Evolutionary conservation across 768 basidiomycete genomes (phyloP), one percentile per base, ranked within the genome.

Genomic region (Hygrocybe punicea): DNA sequence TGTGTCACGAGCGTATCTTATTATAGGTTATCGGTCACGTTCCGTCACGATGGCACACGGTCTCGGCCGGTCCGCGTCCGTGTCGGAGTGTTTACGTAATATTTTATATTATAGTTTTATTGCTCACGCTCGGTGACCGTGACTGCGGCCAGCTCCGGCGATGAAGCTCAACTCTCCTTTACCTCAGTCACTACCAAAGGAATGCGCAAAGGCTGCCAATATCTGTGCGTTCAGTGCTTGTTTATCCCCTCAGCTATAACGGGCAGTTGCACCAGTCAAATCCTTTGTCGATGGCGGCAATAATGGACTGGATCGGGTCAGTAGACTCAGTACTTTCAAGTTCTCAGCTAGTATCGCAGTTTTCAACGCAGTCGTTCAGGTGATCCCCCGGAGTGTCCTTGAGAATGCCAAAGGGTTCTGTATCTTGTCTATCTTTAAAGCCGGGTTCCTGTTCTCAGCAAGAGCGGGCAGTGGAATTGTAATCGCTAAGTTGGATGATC

Each of bases 381-480:
- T 82, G 39, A 78, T 83, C 39, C 81, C 81, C 40, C 71, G 80
- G 40, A 68, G 67, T 52, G 74, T 83, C 37, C 74, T 83, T 6
- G 74, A 80, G 58, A 75, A 78, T 58, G 80, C 81, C 5, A 79
- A 75, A 66, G 81, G 94, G 4, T 96, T 96, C 66, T 93, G 91
- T n/a, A 91, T 93, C 47, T 93, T 93, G 69, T 91, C 89, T 4
- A 82, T 94, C 51, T 81, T 92, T 73, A 94, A 93, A 64, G 94
- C 86, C 21, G 84, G 81, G 0, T 79, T 81, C 51, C 67, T 81
- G 4, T 84, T 93, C 72, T 91, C 88, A 42, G 91, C 90, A 2
- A 77, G 91, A 61, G 93, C 85, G 35, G 91, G 93, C 21, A 86
- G 85, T 45, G 94, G 94, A 6, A 73, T 98, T 17, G 94, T 96